Base-by-base conservation (phyloP, 2,329 filamentous ascomycete species). In the Hirsutella rhossiliensis region DNA sequence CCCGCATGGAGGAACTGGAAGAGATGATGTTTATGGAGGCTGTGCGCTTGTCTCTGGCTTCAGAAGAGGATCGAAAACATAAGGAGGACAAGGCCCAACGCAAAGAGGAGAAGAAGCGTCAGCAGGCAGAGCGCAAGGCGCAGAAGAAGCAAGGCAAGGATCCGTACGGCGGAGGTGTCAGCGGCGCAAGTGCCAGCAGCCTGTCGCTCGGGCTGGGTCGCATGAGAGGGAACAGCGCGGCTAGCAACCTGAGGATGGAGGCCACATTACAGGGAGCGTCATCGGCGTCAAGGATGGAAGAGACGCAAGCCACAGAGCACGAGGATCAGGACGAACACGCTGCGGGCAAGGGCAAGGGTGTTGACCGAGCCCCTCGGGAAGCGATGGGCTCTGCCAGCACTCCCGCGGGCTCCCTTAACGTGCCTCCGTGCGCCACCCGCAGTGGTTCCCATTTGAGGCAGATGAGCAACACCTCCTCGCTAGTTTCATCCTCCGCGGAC, bases 1-100 rank as follows among this genome's bases (percentile, higher is more conserved):
- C 58, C 45, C 74, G 87, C 28, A 78, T 94, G 58, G 87, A 94
- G 19, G 89, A 97, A 53, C 73, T 97, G 0, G 92, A 98, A 60
- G 90, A 95, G 41, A 85, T 98, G 70, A 98, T 98, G 92, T 88
- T 97, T 71, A 87, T 92, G 73, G 92, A 98, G 61, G 92, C 92
- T 0, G 94, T 98, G 40, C 75, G 92, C 34, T 63, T 95, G 28
- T 95, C 88, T 40, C 69, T 98, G n/a, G 88, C 84, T 0, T 82
- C 87, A 1, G 92, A 98, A 60, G 90, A 97, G 56, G 90, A 97
- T 37, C 77, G 90, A n/a, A 84, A 87, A 52, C 82, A 77, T 40
- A 92, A 87, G 57, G 84, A 90, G 47, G 64, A 64, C 36, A 67
- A 67, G 50, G 57, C 56, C 5, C 38, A 60, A 13, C 56, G 61